Base-by-base conservation (phyloP, 352 stramenopile genomes). In the Phytophthora vignae region DNA sequence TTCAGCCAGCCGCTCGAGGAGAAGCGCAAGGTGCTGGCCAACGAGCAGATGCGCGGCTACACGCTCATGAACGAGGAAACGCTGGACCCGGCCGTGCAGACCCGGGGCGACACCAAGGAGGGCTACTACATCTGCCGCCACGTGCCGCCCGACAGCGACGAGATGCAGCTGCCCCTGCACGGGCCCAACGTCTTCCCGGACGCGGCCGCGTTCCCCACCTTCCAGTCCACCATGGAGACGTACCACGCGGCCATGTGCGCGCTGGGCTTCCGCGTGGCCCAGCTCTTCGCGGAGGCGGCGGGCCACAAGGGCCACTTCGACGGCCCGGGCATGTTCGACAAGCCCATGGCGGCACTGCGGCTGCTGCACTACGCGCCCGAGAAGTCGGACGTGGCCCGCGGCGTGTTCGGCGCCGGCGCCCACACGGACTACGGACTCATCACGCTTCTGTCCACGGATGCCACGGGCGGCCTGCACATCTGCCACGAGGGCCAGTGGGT, bases 111-210 rank as follows among this genome's bases (percentile, higher is more conserved):
- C 66, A 93, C 85, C 50, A 93, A 93, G 55, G 85, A 93, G 66
- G 85, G 84, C 11, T 93, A 90, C 69, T 93, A 92, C 62, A 91
- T 92, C 65, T 92, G 85, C 67, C 85, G 85, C 60, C 83, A 91
- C 57, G 79, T 88, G 53, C 64, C 84, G 9, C 56, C 77, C 12
- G 73, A 67, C 58, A 85, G 74, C 42, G 79, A 86, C n/a, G 85
- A 93, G 64, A 82, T 90, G 82, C 15, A 77, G 67, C 73, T 84
- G 19, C 85, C 83, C 22, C 74, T 93, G 11, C 83, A 93, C 58
- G 85, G 85, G 5, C 79, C 80, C 19, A 93, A 93, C 62, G 21
- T 93, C 21, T 93, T 91, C 48, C 85, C 85, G 1, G 77, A 90
- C 27, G 60, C 46, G 3, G 25, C 53, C 0, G 74, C 69, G 25